Base-by-base conservation (phyloP, 208 protist genomes). In the Acanthamoeba royreba region DNA sequence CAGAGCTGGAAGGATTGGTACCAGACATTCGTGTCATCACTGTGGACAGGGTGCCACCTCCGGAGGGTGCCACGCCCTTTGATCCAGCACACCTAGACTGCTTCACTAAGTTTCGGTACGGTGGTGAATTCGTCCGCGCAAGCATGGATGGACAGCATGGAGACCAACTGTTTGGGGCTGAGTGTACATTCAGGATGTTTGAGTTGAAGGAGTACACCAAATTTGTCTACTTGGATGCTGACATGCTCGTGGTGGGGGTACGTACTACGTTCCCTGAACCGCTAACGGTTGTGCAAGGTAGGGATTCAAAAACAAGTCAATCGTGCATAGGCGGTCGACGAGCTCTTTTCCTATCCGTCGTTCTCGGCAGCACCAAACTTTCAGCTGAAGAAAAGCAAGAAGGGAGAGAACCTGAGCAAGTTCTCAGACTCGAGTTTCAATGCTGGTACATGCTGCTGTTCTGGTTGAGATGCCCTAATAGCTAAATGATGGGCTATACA, bases 101-200 rank as follows among this genome's bases (percentile, higher is more conserved):
- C 72, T 83, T 83, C 43, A 83, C 72, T 15, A 83, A 83, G 42
- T 83, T 83, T 15, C n/a, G 72, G 72, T 83, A n/a, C 63, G 49
- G 28, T 22, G 28, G 8, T n/a, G 38, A 1, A 22, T 28, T 69
- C 22, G 19, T 43, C 17, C 28, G n/a, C 61, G 61, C 25, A 31
- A 9, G n/a, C n/a, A n/a, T n/a, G n/a, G n/a, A n/a, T n/a, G n/a
- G n/a, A n/a, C n/a, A n/a, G n/a, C n/a, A n/a, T n/a, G n/a, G n/a
- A n/a, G n/a, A n/a, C n/a, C n/a, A n/a, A n/a, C n/a, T n/a, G n/a
- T n/a, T n/a, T n/a, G n/a, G n/a, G n/a, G n/a, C n/a, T n/a, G n/a
- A n/a, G n/a, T 55, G 49, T 69, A 33, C 2, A 2, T 35, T 5
- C 2, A 83, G 72, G 43, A 83, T 83, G 72, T 83, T 83, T 17